Evolutionary conservation across 2,329 filamentous ascomycete species (phyloP).

Genomic region (Apiospora saccharicola): DNA sequence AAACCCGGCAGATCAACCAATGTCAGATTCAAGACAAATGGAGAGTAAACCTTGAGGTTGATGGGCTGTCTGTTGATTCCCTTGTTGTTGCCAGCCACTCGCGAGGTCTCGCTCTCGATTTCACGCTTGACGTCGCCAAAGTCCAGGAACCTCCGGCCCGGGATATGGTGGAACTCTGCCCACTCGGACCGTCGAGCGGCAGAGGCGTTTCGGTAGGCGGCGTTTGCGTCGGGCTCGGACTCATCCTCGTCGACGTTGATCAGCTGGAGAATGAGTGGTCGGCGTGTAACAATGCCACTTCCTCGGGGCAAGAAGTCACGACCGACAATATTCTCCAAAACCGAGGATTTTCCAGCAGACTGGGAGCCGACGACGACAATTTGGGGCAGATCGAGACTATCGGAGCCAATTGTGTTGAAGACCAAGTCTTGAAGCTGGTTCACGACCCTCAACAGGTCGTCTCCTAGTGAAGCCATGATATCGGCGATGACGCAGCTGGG

Average conservation of each 20-base stretch:
- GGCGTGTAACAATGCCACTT: conserved; percentile 93
- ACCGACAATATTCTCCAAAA: conserved; percentile 98
- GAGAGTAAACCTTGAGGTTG: conserved; percentile 98
- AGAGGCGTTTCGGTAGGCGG: conserved; percentile 80
- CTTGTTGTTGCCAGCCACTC: conserved; percentile 94
- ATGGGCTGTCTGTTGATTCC: conserved; percentile 98
- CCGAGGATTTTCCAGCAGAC: conserved; percentile 97
- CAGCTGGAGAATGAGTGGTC: conserved; percentile 94
- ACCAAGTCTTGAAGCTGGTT: conserved; percentile 99
- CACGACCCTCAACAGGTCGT: conserved; percentile 93
- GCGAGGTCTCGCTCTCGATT: conserved; percentile 94
- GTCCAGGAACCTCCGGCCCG: conserved; percentile 86
- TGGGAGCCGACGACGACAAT: conserved; percentile 99
- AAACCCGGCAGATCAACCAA: conserved; percentile 94
- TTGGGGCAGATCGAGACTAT: conserved; percentile 95
- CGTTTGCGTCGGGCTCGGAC: conserved; percentile 67
- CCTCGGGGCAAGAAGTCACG: conserved; percentile 96
- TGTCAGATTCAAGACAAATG: conserved; percentile 94
- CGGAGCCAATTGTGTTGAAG: conserved; percentile 99
- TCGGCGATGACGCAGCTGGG: conserved; percentile 8
- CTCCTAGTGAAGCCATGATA: conserved; percentile 71
- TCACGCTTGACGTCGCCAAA: conserved; percentile 94
- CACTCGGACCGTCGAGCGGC: conserved; percentile 74
- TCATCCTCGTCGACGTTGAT: conserved; percentile 92
- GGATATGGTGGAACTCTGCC: conserved; percentile 97